phyloP scores from a whole-genome alignment of 1,139 yeast species.

The Blastobotrys aristatus region DNA sequence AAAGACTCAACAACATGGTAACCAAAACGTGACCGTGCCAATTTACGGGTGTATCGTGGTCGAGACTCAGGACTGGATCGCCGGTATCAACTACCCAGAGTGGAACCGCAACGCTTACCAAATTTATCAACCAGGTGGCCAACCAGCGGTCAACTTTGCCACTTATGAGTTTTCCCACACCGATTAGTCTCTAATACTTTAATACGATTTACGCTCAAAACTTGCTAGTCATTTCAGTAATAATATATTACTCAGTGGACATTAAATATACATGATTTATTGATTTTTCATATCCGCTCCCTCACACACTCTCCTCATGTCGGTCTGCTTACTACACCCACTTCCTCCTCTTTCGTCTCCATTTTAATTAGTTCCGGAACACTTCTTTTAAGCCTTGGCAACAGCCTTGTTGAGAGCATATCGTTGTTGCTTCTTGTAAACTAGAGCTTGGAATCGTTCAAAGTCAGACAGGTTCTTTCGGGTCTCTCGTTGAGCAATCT shows the following conservation, averaged over 20 bases:
- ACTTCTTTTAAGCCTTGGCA: slow-evolving; percentile 66
- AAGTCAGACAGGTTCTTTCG: slow-evolving; percentile 92
- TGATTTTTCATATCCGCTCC: neutral
- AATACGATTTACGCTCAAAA: no score
- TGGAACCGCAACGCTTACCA: slow-evolving; percentile 14
- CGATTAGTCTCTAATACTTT: no score
- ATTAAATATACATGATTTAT: neutral
- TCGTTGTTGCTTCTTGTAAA: slow-evolving; percentile 96
- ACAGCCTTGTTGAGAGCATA: slow-evolving; percentile 87
- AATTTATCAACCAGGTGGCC: slow-evolving; percentile 10
- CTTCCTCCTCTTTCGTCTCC: neutral
- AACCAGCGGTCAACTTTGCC: slow-evolving; percentile 15
- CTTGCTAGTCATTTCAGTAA: no score
- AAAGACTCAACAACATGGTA: slow-evolving; percentile 15
- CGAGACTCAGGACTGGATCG: slow-evolving; percentile 18
- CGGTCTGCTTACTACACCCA: neutral
- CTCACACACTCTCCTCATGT: no score
- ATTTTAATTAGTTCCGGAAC: neutral
- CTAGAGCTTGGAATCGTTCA: slow-evolving; percentile 99
- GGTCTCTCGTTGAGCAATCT: slow-evolving; percentile 89
- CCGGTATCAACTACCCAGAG: slow-evolving; percentile 15
- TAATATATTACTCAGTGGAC: neutral
- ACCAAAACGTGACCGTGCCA: slow-evolving; percentile 7
- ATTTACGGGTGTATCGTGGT: slow-evolving; percentile 16
- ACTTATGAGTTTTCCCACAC: slow-evolving; percentile 14